Evolutionary conservation across 164 flowering plant species (phyloP).

Genomic region (Cinnamomum micranthum): DNA sequence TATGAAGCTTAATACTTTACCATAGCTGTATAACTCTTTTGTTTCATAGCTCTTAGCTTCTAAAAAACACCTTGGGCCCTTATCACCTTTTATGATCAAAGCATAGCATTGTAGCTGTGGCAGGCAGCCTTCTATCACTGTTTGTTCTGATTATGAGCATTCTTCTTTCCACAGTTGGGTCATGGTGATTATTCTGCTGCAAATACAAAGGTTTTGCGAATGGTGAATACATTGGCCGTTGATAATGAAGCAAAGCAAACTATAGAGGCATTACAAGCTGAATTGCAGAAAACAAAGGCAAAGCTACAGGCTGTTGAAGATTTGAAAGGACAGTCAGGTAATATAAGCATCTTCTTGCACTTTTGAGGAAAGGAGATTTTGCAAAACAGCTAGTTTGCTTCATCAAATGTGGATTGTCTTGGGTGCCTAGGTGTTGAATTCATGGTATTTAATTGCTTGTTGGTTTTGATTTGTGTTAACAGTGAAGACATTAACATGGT

Average conservation of each 20-base stretch:
- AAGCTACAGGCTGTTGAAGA: slow-evolving; percentile 90
- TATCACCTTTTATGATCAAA: background rate
- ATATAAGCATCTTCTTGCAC: background rate
- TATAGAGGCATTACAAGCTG: slow-evolving; percentile 73
- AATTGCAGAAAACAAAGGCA: slow-evolving; percentile 83
- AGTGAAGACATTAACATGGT: background rate
- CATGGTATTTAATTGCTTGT: too few relatives aligned
- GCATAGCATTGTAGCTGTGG: too few relatives aligned
- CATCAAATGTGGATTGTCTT: background rate
- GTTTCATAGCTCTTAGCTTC: too few relatives aligned
- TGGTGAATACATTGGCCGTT: slow-evolving; percentile 90
- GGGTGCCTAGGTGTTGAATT: background rate
- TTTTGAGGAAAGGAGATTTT: background rate
- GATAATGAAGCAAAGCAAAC: slow-evolving; percentile 91
- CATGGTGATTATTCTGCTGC: slow-evolving; percentile 96
- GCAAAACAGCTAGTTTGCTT: background rate
- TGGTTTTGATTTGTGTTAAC: background rate
- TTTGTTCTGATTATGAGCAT: background rate
- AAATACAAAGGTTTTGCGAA: slow-evolving; percentile 86
- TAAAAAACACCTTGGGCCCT: too few relatives aligned
- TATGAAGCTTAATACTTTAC: background rate
- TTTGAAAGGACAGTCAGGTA: slow-evolving; percentile 83
- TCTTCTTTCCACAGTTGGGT: slow-evolving; percentile 58
- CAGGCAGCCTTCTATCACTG: background rate
- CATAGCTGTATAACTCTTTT: background rate